These are phyloP conservation scores for Viola pubescens DNA, from an alignment of 441 rosid genomes.

Conservation along the genomic window DNA sequence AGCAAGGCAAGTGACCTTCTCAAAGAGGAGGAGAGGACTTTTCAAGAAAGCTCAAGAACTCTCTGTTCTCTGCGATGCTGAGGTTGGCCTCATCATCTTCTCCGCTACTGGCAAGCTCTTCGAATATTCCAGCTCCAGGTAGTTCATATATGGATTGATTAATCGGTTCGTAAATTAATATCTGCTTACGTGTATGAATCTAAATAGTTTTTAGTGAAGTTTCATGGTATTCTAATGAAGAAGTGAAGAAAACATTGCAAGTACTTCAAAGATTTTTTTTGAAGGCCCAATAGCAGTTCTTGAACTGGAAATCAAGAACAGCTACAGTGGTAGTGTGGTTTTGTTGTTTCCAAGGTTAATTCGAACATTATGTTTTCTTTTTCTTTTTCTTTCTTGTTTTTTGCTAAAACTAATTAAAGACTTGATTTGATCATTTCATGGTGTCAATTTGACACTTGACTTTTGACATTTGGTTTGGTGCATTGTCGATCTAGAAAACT, in stretches of 20 bases:
- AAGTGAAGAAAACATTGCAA: not conserved
- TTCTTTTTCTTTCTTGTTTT: no score
- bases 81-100: slow-evolving; percentile 59
- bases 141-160: not conserved
- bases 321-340: no score
- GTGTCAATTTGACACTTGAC: no score
- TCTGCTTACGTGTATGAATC: no score
- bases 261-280: not conserved
- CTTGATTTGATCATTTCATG: no score
- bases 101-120: slow-evolving; percentile 61
- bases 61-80: slow-evolving; percentile 67
- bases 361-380: no score
- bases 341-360: no score
- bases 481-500: no score
- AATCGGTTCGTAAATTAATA: not conserved
- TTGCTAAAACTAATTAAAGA: no score
- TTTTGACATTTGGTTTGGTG: no score
- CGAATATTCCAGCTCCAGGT: slow-evolving; percentile 47
- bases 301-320: no score
- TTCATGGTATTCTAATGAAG: not conserved
- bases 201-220: not conserved
- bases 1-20: slow-evolving; percentile 83
- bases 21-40: slow-evolving; percentile 71
- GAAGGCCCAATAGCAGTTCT: no score
- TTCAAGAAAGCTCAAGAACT: slow-evolving; percentile 79